phyloP scores from a whole-genome alignment of 108 stramenopile genomes.

The Conticribra weissflogii region DNA sequence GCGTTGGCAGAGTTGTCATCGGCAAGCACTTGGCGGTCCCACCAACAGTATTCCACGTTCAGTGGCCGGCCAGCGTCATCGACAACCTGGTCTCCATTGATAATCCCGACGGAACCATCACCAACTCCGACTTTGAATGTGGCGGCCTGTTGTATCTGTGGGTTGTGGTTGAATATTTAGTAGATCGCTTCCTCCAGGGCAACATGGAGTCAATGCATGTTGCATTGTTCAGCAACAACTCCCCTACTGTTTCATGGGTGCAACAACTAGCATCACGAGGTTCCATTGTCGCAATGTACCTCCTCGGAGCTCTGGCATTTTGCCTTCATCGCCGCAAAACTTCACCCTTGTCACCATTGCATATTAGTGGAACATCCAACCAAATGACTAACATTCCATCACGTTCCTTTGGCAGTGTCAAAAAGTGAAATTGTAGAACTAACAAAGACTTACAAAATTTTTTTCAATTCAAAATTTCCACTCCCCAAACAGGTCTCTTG shows the following conservation, averaged over 20 bases:
- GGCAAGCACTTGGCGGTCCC: no score
- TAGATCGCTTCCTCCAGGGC: background rate
- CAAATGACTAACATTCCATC: conserved; percentile 8
- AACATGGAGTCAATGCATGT: no score
- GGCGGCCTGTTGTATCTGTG: background rate
- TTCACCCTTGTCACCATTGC: conserved; percentile 8
- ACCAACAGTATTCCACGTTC: no score
- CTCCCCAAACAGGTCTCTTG: conserved; percentile 4
- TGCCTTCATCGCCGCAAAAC: background rate
- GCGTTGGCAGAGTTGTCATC: no score
- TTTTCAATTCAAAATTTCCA: background rate
- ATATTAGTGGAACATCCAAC: conserved; percentile 2
- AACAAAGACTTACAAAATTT: no score
- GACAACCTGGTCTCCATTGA: no score
- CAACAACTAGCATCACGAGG: background rate
- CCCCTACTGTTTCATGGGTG: background rate
- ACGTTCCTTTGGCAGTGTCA: no score
- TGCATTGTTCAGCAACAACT: background rate
- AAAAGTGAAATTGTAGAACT: no score
- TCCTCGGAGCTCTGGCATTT: conserved; percentile 1
- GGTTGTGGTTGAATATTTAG: background rate
- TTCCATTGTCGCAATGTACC: background rate
- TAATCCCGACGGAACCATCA: no score
- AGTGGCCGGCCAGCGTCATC: no score
- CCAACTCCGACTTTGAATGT: background rate